phyloP scores from a whole-genome alignment of 805 yeast species.

The Scheffersomyces amazonensis region DNA sequence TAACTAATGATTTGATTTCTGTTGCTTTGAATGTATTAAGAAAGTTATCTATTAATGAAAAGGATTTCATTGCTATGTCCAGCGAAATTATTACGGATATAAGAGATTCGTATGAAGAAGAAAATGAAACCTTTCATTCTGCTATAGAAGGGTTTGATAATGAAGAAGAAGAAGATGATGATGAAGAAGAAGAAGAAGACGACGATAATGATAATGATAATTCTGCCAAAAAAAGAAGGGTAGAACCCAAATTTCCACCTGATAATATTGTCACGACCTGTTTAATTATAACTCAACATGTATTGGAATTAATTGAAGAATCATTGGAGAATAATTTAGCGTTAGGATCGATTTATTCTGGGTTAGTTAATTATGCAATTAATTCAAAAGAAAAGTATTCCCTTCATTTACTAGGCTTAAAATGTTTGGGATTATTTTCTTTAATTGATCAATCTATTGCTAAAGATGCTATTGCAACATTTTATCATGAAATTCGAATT shows the following conservation, averaged over 20 bases:
- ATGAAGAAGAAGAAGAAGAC: slow-evolving; percentile 16
- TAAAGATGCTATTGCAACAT: slow-evolving; percentile 60
- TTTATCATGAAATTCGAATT: slow-evolving; percentile 65
- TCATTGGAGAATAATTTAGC: slow-evolving; percentile 65
- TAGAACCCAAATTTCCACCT: slow-evolving; percentile 41
- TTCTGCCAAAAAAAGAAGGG: slow-evolving; percentile 24
- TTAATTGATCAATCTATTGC: slow-evolving; percentile 65
- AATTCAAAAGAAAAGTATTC: slow-evolving; percentile 43
- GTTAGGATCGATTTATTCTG: slow-evolving; percentile 65
- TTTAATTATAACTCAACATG: slow-evolving; percentile 62
- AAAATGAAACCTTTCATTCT: slow-evolving; percentile 48
- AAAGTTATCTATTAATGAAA: slow-evolving; percentile 71
- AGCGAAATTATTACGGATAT: slow-evolving; percentile 86
- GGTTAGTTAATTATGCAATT: slow-evolving; percentile 78
- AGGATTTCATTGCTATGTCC: slow-evolving; percentile 79
- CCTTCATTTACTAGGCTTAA: slow-evolving; percentile 63
- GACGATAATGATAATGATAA: slow-evolving; percentile 16
- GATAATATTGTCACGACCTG: slow-evolving; percentile 57
- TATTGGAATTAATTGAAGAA: slow-evolving; percentile 64
- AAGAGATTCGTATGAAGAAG: slow-evolving; percentile 59
- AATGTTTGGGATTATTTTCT: slow-evolving; percentile 78
- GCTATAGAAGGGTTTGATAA: slow-evolving; percentile 37
- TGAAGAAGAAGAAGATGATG: slow-evolving; percentile 16
- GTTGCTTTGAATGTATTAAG: slow-evolving; percentile 63
- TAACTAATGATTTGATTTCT: slow-evolving; percentile 52